These are phyloP conservation scores for Neofusicoccum laricinum DNA, from an alignment of 2,329 filamentous ascomycete genomes.

Conservation along the genomic window DNA sequence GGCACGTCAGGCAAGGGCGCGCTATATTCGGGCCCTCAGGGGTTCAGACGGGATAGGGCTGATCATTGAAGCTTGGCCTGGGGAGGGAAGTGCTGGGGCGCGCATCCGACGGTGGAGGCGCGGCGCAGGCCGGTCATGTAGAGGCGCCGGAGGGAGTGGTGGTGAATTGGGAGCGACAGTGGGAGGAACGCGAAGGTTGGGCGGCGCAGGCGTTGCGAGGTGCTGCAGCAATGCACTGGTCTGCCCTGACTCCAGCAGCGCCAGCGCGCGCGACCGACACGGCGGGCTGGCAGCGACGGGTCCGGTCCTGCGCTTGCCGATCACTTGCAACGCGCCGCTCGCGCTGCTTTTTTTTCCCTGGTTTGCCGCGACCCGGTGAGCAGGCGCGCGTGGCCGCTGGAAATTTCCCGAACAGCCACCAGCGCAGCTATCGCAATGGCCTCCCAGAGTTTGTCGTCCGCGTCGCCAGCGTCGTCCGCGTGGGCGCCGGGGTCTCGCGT, in stretches of 20 bases:
- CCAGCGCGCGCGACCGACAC: neutral
- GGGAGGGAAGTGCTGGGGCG: neutral
- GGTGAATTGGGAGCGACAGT: neutral
- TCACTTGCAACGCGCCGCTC: neutral
- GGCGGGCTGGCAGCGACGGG: slow-evolving; percentile 5
- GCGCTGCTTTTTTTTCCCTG: neutral
- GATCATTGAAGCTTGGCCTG: slow-evolving; percentile 16
- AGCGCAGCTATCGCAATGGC: neutral
- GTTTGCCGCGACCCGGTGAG: neutral
- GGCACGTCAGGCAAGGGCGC: slow-evolving; percentile 16
- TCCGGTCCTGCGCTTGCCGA: slow-evolving; percentile 5
- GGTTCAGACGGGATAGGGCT: slow-evolving; percentile 18
- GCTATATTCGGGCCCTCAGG: slow-evolving; percentile 17
- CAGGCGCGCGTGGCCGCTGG: neutral
- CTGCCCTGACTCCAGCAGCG: slow-evolving; percentile 7
- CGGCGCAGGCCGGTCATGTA: neutral
- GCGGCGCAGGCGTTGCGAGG: slow-evolving; percentile 10
- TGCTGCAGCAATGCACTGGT: slow-evolving; percentile 5
- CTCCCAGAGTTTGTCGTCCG: neutral
- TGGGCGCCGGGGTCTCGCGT: neutral
- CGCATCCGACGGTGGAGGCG: neutral
- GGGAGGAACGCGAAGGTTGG: slow-evolving; percentile 8
- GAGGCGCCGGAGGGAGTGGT: neutral
- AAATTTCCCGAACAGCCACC: slow-evolving; percentile 6
- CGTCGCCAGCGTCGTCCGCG: neutral